Conservation (phyloP, 1,284 basidiomycete species). For the Ustilago esculenta region DNA sequence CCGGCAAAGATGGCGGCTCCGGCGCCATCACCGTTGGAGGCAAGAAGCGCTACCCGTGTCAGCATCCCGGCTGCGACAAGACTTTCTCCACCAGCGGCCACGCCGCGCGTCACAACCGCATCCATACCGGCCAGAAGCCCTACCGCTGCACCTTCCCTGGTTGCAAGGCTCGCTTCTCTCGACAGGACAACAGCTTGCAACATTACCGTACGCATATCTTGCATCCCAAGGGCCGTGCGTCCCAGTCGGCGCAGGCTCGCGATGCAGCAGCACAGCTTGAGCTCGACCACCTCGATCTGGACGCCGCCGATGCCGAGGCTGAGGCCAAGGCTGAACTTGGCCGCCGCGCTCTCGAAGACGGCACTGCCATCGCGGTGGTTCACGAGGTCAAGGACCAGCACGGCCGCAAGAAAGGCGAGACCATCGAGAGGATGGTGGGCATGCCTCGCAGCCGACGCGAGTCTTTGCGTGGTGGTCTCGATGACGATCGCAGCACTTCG, state of each 20-base stretch:
- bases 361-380: constrained; percentile 63
- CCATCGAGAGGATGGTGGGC: constrained; percentile 56
- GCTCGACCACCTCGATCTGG: constrained; percentile 37
- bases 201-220: constrained; percentile 66
- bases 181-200: constrained; percentile 66
- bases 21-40: constrained; percentile 56
- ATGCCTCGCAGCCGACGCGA: constrained; percentile 49
- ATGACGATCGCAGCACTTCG: constrained; percentile 37
- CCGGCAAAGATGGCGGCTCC: constrained; percentile 36
- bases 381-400: constrained; percentile 57
- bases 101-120: constrained; percentile 78
- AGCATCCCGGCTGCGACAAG: constrained; percentile 73
- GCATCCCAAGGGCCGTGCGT: constrained; percentile 56
- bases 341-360: constrained; percentile 57
- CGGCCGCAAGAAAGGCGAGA: constrained; percentile 57
- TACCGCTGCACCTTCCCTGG: constrained; percentile 65
- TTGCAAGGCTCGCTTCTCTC: constrained; percentile 65
- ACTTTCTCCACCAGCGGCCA: constrained; percentile 85
- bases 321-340: constrained; percentile 56
- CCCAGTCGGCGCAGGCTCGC: constrained; percentile 37
- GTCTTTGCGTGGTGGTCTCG: constrained; percentile 35
- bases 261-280: constrained; percentile 45
- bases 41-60: constrained; percentile 72
- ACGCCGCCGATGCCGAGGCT: constrained; percentile 45
- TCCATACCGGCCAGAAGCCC: constrained; percentile 73